Evolutionary conservation across 108 stramenopile genomes (phyloP), one percentile per base, ranked within the genome.

Genomic region (Cyclostephanos tholiformis): DNA sequence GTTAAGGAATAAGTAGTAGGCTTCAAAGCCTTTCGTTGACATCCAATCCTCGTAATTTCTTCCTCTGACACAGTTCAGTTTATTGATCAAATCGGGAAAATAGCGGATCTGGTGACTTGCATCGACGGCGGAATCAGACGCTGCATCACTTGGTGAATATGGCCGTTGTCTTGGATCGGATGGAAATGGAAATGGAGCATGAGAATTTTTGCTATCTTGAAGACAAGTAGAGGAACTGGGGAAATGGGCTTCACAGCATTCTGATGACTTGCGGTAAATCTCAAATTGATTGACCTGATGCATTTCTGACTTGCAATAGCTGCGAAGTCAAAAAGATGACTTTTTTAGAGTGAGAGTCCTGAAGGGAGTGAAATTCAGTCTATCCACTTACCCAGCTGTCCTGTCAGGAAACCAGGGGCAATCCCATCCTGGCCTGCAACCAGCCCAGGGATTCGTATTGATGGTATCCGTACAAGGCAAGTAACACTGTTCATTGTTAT

Each of bases 11-110:
- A 69, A 23, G 57, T 69, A 69, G 39, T 30, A 38, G 5, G 23
- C 53, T 35, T 20, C 5, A 44, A 27, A 69, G 6, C 69, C 69
- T 13, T 39, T 32, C 22, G 14, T 22, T 25, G 30, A 7, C 69
- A 69, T 69, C 69, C 53, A 69, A 46, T 69, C 30, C 30, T 69
- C 69, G n/a, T 69, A 69, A 25, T 65, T 41, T 13, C 32, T 49
- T 2, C 64, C 64, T 1, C 17, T 22, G 64, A 65, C 64, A 49
- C 64, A 65, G n/a, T 65, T 65, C 35, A 65, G 9, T 43, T 65
- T 65, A 38, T 65, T 65, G 41, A 65, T 49, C 64, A 65, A 49
- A 17, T 65, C 64, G n/a, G 64, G 64, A 49, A 49, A 41, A 38
- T 17, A 65, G 1, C 29, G 1, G 41, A 27, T 17, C 10, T 29